Conservation (phyloP, 148 eudicot species). For the Vaccinium myrtillus region DNA sequence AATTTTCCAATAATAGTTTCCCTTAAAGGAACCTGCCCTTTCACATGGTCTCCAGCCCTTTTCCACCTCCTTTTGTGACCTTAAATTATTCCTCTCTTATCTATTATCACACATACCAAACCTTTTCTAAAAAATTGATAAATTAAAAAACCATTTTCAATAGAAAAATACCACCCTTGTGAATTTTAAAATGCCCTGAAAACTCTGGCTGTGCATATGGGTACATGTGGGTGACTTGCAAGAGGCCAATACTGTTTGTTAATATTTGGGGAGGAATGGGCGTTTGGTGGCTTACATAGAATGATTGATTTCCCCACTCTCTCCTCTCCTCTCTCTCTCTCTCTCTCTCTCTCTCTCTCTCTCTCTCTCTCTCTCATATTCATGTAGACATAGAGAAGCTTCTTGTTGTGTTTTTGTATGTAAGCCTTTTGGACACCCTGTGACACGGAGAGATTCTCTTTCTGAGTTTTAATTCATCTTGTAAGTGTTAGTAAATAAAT, state of each 20-base stretch:
- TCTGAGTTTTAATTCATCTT: neutral
- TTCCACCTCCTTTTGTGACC: neutral
- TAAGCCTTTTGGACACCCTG: slow-evolving; percentile 5
- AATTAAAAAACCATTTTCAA: no score
- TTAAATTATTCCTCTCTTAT: neutral
- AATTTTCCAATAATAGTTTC: neutral
- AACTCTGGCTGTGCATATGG: slow-evolving; percentile 8
- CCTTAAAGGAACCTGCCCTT: slow-evolving; percentile 2
- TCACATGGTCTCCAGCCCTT: slow-evolving; percentile 6
- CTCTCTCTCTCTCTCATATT: neutral
- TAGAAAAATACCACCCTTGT: neutral
- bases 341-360: neutral
- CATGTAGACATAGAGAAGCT: neutral
- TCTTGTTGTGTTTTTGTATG: neutral
- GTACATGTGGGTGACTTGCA: slow-evolving; percentile 1
- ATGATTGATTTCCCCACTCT: neutral
- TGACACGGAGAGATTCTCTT: neutral
- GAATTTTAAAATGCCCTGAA: neutral
- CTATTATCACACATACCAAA: slow-evolving; percentile 3
- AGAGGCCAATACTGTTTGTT: neutral
- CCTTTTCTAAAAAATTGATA: neutral
- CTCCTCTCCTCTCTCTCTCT: neutral
- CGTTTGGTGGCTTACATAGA: neutral
- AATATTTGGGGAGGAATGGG: neutral
- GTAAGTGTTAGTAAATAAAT: neutral